Evolutionary conservation across 495 filamentous ascomycete genomes (phyloP).

Genomic region (Aspergillus avenaceus): DNA sequence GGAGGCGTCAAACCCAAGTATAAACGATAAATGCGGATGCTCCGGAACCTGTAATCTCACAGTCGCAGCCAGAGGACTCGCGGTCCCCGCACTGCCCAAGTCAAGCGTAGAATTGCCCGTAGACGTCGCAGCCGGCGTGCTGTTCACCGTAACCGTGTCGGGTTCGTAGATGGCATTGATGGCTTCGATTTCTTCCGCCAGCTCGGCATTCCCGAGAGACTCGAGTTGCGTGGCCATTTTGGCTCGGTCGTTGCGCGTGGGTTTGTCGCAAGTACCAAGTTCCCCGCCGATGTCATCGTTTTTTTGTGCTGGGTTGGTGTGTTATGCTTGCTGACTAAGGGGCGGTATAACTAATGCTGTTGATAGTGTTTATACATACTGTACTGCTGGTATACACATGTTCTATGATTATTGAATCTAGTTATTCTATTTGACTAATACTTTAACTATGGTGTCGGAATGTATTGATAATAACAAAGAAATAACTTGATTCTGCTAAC

Average conservation of each 20-base stretch:
- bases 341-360: too few species aligned
- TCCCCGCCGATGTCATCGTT: background rate
- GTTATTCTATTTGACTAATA: too few species aligned
- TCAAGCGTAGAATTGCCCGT: slow-evolving; percentile 43
- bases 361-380: too few species aligned
- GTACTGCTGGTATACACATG: too few species aligned
- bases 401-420: too few species aligned
- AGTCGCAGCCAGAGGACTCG: slow-evolving; percentile 10
- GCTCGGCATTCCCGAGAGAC: slow-evolving; percentile 50
- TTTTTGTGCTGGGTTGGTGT: background rate
- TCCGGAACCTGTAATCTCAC: slow-evolving; percentile 38
- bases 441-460: too few species aligned
- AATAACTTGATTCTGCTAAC: too few species aligned
- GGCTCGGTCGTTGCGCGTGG: background rate
- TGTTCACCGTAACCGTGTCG: slow-evolving; percentile 50
- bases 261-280: background rate
- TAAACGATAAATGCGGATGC: slow-evolving; percentile 48
- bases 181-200: slow-evolving; percentile 78
- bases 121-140: slow-evolving; percentile 32
- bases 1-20: slow-evolving; percentile 60
- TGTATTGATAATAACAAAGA: too few species aligned
- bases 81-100: slow-evolving; percentile 20
- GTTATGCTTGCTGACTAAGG: background rate
- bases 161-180: slow-evolving; percentile 92
- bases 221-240: slow-evolving; percentile 18